Evolutionary conservation across 1,284 basidiomycete species (phyloP), one percentile per base, ranked within the genome.

Genomic region (Fomitopsis schrenkii): DNA sequence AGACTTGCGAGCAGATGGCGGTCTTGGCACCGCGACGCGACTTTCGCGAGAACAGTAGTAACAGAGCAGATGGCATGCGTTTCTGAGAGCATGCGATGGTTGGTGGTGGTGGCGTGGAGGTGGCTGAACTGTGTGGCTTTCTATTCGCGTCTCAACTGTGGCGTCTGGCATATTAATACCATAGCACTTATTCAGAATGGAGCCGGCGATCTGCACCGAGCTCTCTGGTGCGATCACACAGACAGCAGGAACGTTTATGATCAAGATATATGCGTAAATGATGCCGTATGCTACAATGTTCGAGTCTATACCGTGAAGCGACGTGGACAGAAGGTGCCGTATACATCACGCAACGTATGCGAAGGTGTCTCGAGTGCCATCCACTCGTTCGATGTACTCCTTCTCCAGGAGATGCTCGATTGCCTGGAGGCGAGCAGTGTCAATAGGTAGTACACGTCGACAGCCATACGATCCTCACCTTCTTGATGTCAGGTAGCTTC

Each of bases 361-460:
- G 70, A 91, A 92, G 55, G 86, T 88, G 72, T 92, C 90, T 69
- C 88, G 84, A 55, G 87, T 88, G 17, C 89, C 93, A 33, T 94
- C 92, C 30, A 93, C 90, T 42, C 96, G 89, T 74, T 98, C 95
- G 63, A 99, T 91, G 74, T 97, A 99, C 77, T 98, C 97, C 77
- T 98, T 97, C 80, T 99, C 97, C 59, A 99, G 84, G 41, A 99
- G 79, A 42, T 92, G 90, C 72, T 99, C 97, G 70, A 99, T 98
- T n/a, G 97, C 96, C 90, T 94, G 72, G 17, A 35, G 26, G 3
- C 15, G 12, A 42, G 52, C 46, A 12, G 53, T 36, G 54, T 36
- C 10, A 10, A 46, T 14, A 54, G 52, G 17, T n/a, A 44, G 35
- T 57, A 22, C 6, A 62, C 22, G 57, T 35, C 65, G 28, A 55